Conservation (phyloP, 768 basidiomycete species). For the Tephrocybe sp. region DNA sequence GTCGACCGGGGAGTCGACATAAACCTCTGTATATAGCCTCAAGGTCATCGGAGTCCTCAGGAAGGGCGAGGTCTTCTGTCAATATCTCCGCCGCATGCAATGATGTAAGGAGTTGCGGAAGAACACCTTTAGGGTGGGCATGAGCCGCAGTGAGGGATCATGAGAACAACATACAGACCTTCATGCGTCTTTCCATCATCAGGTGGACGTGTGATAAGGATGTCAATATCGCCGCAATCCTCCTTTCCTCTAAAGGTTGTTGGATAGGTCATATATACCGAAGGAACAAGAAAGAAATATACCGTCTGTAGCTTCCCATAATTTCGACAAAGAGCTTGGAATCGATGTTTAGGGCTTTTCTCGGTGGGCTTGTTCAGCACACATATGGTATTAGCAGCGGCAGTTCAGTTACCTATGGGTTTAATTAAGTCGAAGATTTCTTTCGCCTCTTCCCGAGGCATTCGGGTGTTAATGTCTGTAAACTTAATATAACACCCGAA, state of each 20-base stretch:
- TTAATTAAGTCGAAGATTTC: conserved; percentile 72
- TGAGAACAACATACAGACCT: conserved; percentile 38
- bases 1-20: conserved; percentile 50
- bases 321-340: conserved; percentile 71
- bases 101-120: conserved; percentile 52
- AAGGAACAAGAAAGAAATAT: not conserved
- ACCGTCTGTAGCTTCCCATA: conserved; percentile 91
- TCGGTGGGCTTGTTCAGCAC: not conserved
- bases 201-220: conserved; percentile 75
- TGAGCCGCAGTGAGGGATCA: not conserved
- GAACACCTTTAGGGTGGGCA: conserved; percentile 43
- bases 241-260: conserved; percentile 59
- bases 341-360: conserved; percentile 69
- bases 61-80: conserved; percentile 77
- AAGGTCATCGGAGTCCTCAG: conserved; percentile 61
- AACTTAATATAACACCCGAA: not conserved
- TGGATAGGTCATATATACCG: not conserved
- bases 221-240: conserved; percentile 90
- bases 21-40: conserved; percentile 85
- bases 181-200: conserved; percentile 73
- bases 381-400: not conserved
- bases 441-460: conserved; percentile 79
- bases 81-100: conserved; percentile 61
- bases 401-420: conserved; percentile 49
- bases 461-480: conserved; percentile 78